Percentiles rank a stretch among this genome's conserved stretches.
Evolutionary conservation across 371 early-diverging fungal species (phyloP).

Genomic region (Mucor ambiguus): DNA sequence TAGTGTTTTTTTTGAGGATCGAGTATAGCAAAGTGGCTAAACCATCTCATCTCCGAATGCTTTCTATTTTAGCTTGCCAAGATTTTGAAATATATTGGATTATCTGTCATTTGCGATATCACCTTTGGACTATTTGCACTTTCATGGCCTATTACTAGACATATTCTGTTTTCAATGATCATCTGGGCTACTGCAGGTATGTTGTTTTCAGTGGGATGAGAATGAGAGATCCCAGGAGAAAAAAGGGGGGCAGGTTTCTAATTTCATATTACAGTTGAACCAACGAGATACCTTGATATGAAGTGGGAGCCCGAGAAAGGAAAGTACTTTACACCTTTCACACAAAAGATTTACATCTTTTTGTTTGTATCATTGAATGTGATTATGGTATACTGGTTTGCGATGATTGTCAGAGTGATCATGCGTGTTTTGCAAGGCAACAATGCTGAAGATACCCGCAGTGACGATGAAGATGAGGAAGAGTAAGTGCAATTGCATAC

Average conservation of each 20-base stretch:
- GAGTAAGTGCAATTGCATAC: slow-evolving; percentile 17
- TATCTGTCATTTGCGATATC: slow-evolving; percentile 64
- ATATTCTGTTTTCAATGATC: slow-evolving; percentile 62
- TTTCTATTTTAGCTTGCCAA: slow-evolving; percentile 57
- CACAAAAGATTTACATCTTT: slow-evolving; percentile 57
- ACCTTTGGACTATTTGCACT: slow-evolving; percentile 77
- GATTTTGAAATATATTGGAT: slow-evolving; percentile 72
- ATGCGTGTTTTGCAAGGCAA: slow-evolving; percentile 63
- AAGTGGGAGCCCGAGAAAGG: slow-evolving; percentile 72
- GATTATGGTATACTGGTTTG: slow-evolving; percentile 80
- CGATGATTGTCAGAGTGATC: slow-evolving; percentile 70
- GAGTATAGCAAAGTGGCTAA: background rate
- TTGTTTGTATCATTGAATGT: slow-evolving; percentile 64
- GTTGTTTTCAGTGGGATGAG: background rate
- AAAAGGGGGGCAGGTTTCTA: background rate
- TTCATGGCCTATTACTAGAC: slow-evolving; percentile 81
- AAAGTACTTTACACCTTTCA: slow-evolving; percentile 56
- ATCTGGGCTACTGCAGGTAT: slow-evolving; percentile 57
- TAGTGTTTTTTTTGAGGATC: background rate
- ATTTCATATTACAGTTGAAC: slow-evolving; percentile 40
- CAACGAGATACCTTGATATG: slow-evolving; percentile 46
- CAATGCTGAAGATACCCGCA: slow-evolving; percentile 74
- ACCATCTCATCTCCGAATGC: slow-evolving; percentile 8
- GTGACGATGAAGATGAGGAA: slow-evolving; percentile 67
- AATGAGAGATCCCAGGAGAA: background rate